A percentile compares a stretch with the other conserved stretches of the same genome.
Evolutionary conservation across 805 yeast genomes (phyloP).

Genomic region (Sungouiozyma intestinalis): DNA sequence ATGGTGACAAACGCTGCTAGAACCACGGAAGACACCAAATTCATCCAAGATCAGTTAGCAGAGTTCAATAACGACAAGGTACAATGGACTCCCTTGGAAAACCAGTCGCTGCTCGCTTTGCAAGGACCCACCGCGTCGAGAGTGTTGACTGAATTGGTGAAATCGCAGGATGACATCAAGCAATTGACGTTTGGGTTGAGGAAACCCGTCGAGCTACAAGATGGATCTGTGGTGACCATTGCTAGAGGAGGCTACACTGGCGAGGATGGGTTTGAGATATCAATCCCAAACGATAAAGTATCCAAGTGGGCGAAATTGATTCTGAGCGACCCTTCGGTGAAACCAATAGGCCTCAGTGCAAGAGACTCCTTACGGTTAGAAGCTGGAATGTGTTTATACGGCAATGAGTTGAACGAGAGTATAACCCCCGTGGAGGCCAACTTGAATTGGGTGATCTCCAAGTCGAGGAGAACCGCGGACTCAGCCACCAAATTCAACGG

Average conservation of each 20-base stretch:
- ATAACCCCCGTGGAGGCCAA: conserved; percentile 85
- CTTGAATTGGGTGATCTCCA: conserved; percentile 82
- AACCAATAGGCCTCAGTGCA: conserved; percentile 95
- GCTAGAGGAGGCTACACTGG: conserved; percentile 97
- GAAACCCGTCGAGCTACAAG: conserved; percentile 28
- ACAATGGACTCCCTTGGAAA: conserved; percentile 43
- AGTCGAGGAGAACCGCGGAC: conserved; percentile 47
- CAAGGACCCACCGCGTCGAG: conserved; percentile 87
- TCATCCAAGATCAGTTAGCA: conserved; percentile 36
- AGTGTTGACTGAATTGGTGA: conserved; percentile 54
- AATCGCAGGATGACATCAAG: conserved; percentile 32
- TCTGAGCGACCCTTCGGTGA: conserved; percentile 44
- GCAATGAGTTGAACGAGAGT: conserved; percentile 74
- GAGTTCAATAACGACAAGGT: conserved; percentile 14
- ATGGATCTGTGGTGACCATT: conserved; percentile 48
- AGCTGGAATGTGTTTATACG: conserved; percentile 98
- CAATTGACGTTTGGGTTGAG: conserved; percentile 66
- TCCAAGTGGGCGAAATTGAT: conserved; percentile 53
- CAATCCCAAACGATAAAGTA: conserved; percentile 55
- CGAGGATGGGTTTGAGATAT: conserved; percentile 94
- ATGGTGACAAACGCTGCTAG: conserved; percentile 97
- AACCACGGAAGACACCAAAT: conserved; percentile 65
- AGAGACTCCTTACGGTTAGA: conserved; percentile 91
- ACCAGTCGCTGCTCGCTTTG: conserved; percentile 66
- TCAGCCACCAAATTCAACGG: conserved; percentile 60